Conservation (phyloP, 441 rosid genomes). For the Hypseocharis bilobata region DNA sequence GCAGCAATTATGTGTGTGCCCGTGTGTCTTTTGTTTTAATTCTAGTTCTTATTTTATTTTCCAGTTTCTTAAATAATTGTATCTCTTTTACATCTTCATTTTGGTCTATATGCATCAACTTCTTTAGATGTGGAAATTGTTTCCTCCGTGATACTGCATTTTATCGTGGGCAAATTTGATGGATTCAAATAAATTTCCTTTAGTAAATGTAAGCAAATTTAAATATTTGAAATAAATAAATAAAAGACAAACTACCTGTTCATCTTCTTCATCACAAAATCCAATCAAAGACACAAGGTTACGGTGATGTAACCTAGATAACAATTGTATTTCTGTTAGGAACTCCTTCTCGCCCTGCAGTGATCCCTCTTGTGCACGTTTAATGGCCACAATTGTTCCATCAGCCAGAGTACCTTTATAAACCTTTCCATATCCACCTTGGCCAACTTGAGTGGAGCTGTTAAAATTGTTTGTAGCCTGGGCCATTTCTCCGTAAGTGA, state of each 20-base stretch:
- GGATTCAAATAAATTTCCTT: not conserved
- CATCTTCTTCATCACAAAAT: constrained; percentile 83
- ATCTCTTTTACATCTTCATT: not conserved
- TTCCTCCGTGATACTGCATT: too few species aligned
- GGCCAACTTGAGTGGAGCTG: constrained; percentile 66
- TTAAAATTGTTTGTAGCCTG: constrained; percentile 61
- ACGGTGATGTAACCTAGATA: constrained; percentile 87
- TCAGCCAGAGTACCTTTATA: constrained; percentile 60
- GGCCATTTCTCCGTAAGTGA: constrained; percentile 65
- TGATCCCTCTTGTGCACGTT: constrained; percentile 86
- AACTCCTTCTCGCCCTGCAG: constrained; percentile 90
- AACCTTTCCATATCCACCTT: constrained; percentile 94
- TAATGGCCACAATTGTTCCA: constrained; percentile 68
- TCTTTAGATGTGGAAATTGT: not conserved
- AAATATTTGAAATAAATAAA: not conserved
- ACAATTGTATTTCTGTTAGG: constrained; percentile 70
- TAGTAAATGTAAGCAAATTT: not conserved
- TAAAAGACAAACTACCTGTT: constrained; percentile 49
- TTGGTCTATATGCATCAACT: not conserved
- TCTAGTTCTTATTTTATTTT: not conserved
- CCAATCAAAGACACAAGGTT: constrained; percentile 88
- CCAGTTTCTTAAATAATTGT: not conserved
- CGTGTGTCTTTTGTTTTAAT: not conserved
- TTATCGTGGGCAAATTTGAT: too few species aligned
- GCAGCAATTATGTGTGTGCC: not conserved